Evolutionary conservation across 129 eudicot genomes (phyloP), one percentile per base, ranked within the genome.

Genomic region (Chrysanthemum makinoi): DNA sequence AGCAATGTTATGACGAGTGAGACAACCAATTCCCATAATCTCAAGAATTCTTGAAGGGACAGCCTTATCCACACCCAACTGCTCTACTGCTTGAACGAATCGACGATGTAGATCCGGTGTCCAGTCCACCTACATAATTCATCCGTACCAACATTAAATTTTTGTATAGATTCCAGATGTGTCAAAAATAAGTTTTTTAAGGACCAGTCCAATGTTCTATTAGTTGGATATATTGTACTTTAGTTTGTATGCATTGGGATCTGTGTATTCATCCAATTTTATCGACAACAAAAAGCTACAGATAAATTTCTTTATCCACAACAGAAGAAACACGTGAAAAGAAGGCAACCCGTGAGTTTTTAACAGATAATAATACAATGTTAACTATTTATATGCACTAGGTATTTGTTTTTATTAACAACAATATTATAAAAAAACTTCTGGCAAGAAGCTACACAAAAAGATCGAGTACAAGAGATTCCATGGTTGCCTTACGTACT

Each of bases 1-100:
- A 15, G 99, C 99, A 73, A 95, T 88, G 74, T 95, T 95, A 80
- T 95, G 99, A 46, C 99, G 96, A 81, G 99, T 95, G 73, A 95
- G 99, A 83, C 96, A 84, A 69, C 88, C 89, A 24, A 87, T 90
- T 13, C 96, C 99, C 99, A 95, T 95, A 62, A 95, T 90, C 80
- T 95, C 99, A 12, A 95, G 80, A 68, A 95, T 95, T 70, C 96
- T 86, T 62, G 99, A 95, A 80, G 99, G 97, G 57, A 95, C 99
- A 5, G 99, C 99, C 87, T 95, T 95, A 81, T 95, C 99, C 67
- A 95, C 94, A 2, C 99, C 99, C 11, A 95, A 81, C 68, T 95
- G 97, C 78, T 95, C 99, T 75, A 95, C 97, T 54, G 96, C 99
- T 72, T 95, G 96, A 62, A 95, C 99, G 66, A 95, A 95, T 61